These are phyloP conservation scores for Wickerhamiella bombiphila DNA, from an alignment of 805 yeast species.

Conservation along the genomic window DNA sequence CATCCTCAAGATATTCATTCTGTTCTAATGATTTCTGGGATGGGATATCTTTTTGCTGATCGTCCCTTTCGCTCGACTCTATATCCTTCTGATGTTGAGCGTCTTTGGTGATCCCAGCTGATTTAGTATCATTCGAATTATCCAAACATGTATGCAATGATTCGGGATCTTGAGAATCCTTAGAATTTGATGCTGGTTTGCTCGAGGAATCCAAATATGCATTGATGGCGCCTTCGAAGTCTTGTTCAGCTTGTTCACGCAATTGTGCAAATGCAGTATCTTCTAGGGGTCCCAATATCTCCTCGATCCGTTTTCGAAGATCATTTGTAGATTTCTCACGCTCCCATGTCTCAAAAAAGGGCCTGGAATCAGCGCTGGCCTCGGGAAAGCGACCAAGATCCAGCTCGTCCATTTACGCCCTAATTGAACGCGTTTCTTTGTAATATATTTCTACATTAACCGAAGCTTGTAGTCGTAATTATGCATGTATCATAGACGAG, in stretches of 20 bases:
- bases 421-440: too few relatives aligned
- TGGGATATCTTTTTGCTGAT: not conserved
- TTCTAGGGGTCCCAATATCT: constrained; percentile 18
- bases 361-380: constrained; percentile 2
- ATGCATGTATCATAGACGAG: too few relatives aligned
- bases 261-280: constrained; percentile 12
- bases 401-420: too few relatives aligned
- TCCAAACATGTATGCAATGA: not conserved
- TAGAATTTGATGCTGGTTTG: not conserved
- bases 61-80: not conserved
- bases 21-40: not conserved
- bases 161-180: not conserved
- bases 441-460: too few relatives aligned
- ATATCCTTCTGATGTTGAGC: not conserved
- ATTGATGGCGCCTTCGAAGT: constrained; percentile 20
- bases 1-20: not conserved
- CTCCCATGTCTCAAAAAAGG: constrained; percentile 8
- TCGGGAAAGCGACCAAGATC: constrained; percentile 5
- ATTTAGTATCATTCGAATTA: not conserved
- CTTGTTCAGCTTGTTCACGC: constrained; percentile 12
- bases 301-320: constrained; percentile 16
- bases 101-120: not conserved
- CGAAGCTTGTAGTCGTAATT: too few relatives aligned
- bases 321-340: not conserved
- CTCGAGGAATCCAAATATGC: constrained; percentile 16